A percentile compares a stretch with the other conserved stretches of the same genome.
phyloP scores from a whole-genome alignment of 768 basidiomycete genomes.

The Candolleomyces aberdarensis region DNA sequence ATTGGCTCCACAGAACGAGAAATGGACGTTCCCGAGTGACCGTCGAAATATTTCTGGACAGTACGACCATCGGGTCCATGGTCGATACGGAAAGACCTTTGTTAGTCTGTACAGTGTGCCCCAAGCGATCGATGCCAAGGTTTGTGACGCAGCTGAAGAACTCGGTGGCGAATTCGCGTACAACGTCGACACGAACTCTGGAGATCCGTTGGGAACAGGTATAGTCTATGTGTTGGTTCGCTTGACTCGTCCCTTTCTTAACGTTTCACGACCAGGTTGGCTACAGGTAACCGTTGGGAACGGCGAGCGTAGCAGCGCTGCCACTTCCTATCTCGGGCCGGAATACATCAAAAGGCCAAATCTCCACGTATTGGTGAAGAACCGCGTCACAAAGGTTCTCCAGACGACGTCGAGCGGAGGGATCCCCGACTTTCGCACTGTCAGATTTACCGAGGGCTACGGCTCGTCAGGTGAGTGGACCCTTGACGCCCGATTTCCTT shows the following conservation, averaged over 20 bases:
- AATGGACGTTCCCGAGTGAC: conserved; percentile 24
- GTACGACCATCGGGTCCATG: conserved; percentile 30
- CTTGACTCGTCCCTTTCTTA: conserved; percentile 7
- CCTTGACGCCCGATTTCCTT: background rate
- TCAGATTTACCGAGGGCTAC: conserved; percentile 17
- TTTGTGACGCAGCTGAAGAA: conserved; percentile 32
- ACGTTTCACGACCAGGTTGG: conserved; percentile 19
- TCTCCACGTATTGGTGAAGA: conserved; percentile 27
- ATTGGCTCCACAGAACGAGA: conserved; percentile 19
- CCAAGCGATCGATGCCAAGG: conserved; percentile 24
- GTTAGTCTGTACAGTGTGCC: conserved; percentile 26
- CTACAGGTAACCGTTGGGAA: conserved; percentile 24
- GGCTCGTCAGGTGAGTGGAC: conserved; percentile 4
- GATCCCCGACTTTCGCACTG: conserved; percentile 17
- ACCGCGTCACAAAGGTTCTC: conserved; percentile 23
- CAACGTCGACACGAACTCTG: conserved; percentile 41
- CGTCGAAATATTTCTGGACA: conserved; percentile 29
- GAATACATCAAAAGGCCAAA: conserved; percentile 23
- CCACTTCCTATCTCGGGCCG: conserved; percentile 28
- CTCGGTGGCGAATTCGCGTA: conserved; percentile 35
- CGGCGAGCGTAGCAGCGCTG: conserved; percentile 26
- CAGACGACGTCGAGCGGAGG: conserved; percentile 15
- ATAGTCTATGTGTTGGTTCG: conserved; percentile 3
- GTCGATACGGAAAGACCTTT: conserved; percentile 20
- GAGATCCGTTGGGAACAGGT: conserved; percentile 40